Conservation (phyloP, 129 eudicot species). For the Ambrosia artemisiifolia region DNA sequence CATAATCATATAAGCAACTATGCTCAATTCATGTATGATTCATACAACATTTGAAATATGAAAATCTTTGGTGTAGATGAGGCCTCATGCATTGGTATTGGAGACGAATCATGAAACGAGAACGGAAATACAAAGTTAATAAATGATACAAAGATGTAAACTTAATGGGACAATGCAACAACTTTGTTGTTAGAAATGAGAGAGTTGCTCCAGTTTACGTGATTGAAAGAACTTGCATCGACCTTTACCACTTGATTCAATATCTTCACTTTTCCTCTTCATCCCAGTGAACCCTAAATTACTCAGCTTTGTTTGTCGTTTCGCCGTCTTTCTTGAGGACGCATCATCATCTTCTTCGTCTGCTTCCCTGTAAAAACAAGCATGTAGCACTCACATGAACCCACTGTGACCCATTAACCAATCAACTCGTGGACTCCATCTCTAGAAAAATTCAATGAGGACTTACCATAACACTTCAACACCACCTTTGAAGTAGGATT, state of each 20-base stretch:
- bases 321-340: constrained; percentile 39
- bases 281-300: constrained; percentile 65
- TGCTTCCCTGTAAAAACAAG: constrained; percentile 56
- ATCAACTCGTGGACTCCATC: not conserved
- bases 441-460: not conserved
- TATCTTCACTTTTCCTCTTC: constrained; percentile 81
- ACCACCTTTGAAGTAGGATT: constrained; percentile 61
- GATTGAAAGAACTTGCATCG: constrained; percentile 94
- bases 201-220: constrained; percentile 76
- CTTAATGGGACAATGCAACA: not conserved
- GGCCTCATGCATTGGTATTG: not conserved
- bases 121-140: not conserved
- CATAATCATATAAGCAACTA: not conserved
- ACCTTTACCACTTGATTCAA: constrained; percentile 81
- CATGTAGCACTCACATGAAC: not conserved
- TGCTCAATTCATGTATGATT: constrained; percentile 4
- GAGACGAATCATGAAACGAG: not conserved
- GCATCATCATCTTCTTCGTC: constrained; percentile 63
- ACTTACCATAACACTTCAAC: constrained; percentile 81
- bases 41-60: not conserved
- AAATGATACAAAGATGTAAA: not conserved
- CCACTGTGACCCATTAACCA: not conserved
- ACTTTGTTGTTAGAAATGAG: constrained; percentile 48
- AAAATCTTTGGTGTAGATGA: not conserved
- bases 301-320: constrained; percentile 66